These are phyloP conservation scores for Bipolaris gigantea DNA, from an alignment of 2,329 filamentous ascomycete species.

Conservation along the genomic window DNA sequence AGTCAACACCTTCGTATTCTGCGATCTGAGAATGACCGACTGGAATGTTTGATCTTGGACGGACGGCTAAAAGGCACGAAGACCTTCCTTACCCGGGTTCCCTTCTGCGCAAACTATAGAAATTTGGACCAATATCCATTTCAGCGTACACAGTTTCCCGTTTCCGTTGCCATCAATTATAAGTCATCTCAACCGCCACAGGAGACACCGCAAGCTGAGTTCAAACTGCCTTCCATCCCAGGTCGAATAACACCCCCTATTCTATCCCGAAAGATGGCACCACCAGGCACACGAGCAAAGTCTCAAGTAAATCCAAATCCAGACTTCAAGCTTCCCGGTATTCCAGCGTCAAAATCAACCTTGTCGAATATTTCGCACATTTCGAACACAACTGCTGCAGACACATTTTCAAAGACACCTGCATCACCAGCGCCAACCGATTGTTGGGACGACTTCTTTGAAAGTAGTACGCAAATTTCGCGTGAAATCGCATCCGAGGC, in stretches of 20 bases:
- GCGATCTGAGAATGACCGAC: slow-evolving; percentile 27
- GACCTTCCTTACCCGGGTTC: slow-evolving; percentile 31
- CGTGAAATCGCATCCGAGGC: slow-evolving; percentile 43
- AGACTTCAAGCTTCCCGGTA: slow-evolving; percentile 30
- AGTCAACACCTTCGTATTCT: slow-evolving; percentile 39
- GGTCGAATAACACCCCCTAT: slow-evolving; percentile 7
- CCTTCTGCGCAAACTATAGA: slow-evolving; percentile 34
- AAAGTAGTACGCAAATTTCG: slow-evolving; percentile 51
- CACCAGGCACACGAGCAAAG: neutral
- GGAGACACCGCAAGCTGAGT: slow-evolving; percentile 16
- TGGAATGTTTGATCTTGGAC: slow-evolving; percentile 41
- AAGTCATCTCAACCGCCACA: neutral
- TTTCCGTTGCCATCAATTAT: slow-evolving; percentile 33
- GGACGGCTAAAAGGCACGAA: slow-evolving; percentile 41
- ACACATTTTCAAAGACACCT: neutral
- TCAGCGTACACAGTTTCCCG: slow-evolving; percentile 37
- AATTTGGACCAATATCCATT: slow-evolving; percentile 34
- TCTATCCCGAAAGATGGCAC: slow-evolving; percentile 12
- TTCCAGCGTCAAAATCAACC: slow-evolving; percentile 29
- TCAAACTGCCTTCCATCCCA: slow-evolving; percentile 28
- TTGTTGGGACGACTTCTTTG: slow-evolving; percentile 48
- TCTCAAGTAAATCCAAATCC: slow-evolving; percentile 14
- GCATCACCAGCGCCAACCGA: slow-evolving; percentile 14
- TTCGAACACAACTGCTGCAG: neutral
- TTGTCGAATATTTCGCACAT: neutral